Conservation (phyloP, 768 basidiomycete species). For the Lanmaoa pseudosensibilis region DNA sequence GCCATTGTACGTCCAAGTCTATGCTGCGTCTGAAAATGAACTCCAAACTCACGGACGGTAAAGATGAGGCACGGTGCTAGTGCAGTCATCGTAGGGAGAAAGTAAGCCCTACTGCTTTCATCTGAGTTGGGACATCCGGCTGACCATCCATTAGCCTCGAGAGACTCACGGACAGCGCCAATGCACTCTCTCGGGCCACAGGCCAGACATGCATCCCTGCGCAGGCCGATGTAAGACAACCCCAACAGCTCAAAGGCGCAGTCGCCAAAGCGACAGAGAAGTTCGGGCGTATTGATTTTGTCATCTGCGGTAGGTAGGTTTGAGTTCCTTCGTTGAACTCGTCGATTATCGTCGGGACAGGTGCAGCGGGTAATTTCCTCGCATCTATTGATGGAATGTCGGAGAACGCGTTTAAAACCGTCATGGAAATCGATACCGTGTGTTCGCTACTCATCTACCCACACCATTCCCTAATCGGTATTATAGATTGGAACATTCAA, state of each 20-base stretch:
- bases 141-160: constrained; percentile 51
- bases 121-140: background rate
- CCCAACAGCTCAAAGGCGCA: constrained; percentile 69
- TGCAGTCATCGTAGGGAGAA: constrained; percentile 83
- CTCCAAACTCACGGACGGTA: constrained; percentile 5
- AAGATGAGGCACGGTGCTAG: constrained; percentile 84
- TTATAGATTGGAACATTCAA: constrained; percentile 85
- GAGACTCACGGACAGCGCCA: constrained; percentile 65
- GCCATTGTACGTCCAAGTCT: constrained; percentile 56
- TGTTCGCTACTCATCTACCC: constrained; percentile 18
- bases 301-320: constrained; percentile 74
- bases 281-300: constrained; percentile 91
- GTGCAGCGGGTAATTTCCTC: constrained; percentile 96
- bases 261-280: constrained; percentile 70
- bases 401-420: constrained; percentile 88
- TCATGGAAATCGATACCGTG: constrained; percentile 92
- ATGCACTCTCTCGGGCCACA: constrained; percentile 67
- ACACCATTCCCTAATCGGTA: background rate
- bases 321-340: background rate
- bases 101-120: constrained; percentile 47
- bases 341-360: constrained; percentile 37
- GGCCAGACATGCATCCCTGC: constrained; percentile 69
- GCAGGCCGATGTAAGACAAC: constrained; percentile 82
- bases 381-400: constrained; percentile 82
- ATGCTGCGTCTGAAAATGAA: background rate